Evolutionary conservation across 2,329 filamentous ascomycete species (phyloP), one percentile per base, ranked within the genome.

Genomic region (Magnaporthiopsis rhizophila): DNA sequence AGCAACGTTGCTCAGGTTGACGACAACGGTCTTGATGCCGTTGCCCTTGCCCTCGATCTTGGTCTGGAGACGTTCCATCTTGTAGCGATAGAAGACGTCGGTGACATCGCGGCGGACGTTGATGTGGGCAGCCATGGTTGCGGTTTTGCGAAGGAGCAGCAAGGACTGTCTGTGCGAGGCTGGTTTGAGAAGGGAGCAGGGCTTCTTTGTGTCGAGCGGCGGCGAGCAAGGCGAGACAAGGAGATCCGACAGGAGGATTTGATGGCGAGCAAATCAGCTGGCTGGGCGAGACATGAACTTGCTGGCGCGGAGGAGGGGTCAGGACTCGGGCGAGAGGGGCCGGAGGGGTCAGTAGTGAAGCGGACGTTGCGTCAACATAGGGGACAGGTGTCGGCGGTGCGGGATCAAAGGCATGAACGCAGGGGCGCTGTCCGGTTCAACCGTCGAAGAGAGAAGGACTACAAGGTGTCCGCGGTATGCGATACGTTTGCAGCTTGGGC

Each of bases 31-130:
- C 85, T 99, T 99, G 87, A 99, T 99, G 76, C 95, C 95, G 82
- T 99, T 99, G 71, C 95, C 95, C 81, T 99, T 99, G 81, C 95
- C 95, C 82, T 99, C 95, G 73, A 99, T 96, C 86, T 99, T 99
- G 78, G 95, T 97, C 84, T 96, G 92, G 76, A 99, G 83, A 73
- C 88, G 89, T 83, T 98, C 95, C 95, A 99, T 99, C 88, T 99
- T 99, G 89, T 99, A 99, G 79, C 95, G 95, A 83, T 99, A 99
- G 88, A 97, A 99, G 81, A 90, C 90, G 82, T 99, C 95, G 84
- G 89, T 89, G 83, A 97, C 89, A 90, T 98, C 94, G 80, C 91
- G 92, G 80, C 93, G 93, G 81, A 98, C 93, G 82, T 99, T 99
- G 87, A 99, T 85, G 82, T 91, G 93, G 45, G 45, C 45, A 86